Percentiles rank a stretch among this genome's conserved stretches.
Conservation (phyloP, 257 asterid species). For the Rhazya stricta region DNA sequence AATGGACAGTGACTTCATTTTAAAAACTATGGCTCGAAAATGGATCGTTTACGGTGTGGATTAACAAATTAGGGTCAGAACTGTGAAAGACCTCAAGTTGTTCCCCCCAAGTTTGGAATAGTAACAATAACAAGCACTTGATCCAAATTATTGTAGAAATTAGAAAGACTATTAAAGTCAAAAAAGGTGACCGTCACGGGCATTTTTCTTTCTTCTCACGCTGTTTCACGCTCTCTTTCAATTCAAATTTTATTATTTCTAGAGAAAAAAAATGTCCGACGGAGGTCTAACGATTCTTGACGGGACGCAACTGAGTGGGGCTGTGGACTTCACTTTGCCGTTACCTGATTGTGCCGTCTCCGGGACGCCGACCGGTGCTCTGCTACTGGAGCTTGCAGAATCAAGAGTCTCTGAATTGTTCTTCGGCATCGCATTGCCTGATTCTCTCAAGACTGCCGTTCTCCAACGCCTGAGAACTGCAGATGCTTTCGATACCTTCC, state of each 20-base stretch:
- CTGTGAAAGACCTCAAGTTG: too few relatives aligned
- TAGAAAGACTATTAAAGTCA: background rate
- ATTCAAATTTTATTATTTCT: background rate
- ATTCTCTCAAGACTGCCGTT: conserved; percentile 34
- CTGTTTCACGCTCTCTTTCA: background rate
- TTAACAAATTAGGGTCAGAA: too few relatives aligned
- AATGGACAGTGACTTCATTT: too few relatives aligned
- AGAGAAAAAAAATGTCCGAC: conserved; percentile 29
- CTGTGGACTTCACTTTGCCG: conserved; percentile 34
- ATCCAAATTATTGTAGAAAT: too few relatives aligned
- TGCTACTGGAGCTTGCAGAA: conserved; percentile 42
- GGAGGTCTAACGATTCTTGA: conserved; percentile 46
- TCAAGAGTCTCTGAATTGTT: conserved; percentile 36
- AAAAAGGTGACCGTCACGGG: background rate
- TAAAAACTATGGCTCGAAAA: too few relatives aligned
- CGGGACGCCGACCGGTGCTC: conserved; percentile 38
- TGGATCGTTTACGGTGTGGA: too few relatives aligned
- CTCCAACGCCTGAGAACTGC: conserved; percentile 33
- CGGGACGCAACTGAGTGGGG: conserved; percentile 40
- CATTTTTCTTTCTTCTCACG: background rate
- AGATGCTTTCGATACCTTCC: conserved; percentile 27
- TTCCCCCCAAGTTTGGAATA: too few relatives aligned
- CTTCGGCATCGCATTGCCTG: conserved; percentile 39
- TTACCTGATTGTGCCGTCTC: conserved; percentile 24
- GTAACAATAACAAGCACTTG: too few relatives aligned